These are phyloP conservation scores for Creolimax fragrantissima DNA, from an alignment of 78 protist species.

Conservation along the genomic window DNA sequence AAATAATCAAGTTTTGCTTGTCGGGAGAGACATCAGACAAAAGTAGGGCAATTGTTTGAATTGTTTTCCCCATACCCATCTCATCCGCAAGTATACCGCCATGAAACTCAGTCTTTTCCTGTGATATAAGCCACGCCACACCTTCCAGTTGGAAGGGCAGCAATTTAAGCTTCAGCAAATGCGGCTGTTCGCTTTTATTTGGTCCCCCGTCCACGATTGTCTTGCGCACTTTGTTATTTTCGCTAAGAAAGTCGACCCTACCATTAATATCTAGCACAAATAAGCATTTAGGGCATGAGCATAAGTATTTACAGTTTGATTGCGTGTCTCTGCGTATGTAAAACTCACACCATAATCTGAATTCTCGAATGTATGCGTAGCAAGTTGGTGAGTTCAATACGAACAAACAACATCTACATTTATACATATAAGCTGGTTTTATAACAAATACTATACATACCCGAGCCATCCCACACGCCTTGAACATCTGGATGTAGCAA, in stretches of 20 bases:
- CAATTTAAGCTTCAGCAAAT: neutral
- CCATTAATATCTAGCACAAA: neutral
- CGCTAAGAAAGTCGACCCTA: neutral
- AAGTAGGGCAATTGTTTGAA: conserved; percentile 53
- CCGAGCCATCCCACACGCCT: neutral
- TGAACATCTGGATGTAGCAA: neutral
- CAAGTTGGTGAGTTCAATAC: no score
- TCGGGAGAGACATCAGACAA: neutral
- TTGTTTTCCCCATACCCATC: conserved; percentile 74
- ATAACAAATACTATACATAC: no score
- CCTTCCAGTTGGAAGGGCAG: conserved; percentile 22
- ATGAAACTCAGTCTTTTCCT: conserved; percentile 14
- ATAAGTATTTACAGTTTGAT: no score
- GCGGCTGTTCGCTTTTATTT: neutral
- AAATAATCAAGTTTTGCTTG: conserved; percentile 32
- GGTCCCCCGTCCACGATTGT: neutral
- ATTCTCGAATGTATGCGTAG: no score
- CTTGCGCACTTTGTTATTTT: neutral
- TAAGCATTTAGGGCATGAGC: no score
- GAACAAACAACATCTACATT: no score
- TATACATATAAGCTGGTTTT: no score
- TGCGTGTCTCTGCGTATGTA: no score
- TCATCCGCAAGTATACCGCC: conserved; percentile 49
- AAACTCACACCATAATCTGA: no score
- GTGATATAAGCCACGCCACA: conserved; percentile 41